Evolutionary conservation across 176 grass and related monocot genomes (phyloP).

Genomic region (Raddia guianensis): DNA sequence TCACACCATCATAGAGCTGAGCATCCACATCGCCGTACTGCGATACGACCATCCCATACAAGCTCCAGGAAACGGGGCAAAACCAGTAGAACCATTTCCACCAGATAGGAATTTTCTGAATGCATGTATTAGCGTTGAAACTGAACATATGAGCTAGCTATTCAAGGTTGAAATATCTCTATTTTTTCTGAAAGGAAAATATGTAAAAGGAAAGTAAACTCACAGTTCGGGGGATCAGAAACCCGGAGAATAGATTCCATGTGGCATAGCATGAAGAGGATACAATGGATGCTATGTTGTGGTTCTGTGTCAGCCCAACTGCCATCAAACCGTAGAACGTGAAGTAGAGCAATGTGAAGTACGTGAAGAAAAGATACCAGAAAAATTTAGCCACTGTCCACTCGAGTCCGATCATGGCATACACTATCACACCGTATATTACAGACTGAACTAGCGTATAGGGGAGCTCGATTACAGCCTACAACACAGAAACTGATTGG

Average conservation of each 20-base stretch:
- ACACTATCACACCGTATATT: neutral
- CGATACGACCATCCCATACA: slow-evolving; percentile 33
- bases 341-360: slow-evolving; percentile 26
- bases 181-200: too few relatives aligned
- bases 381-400: slow-evolving; percentile 18
- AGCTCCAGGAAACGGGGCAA: slow-evolving; percentile 26
- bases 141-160: neutral
- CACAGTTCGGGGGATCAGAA: slow-evolving; percentile 25
- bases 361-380: slow-evolving; percentile 31
- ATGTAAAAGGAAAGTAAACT: neutral
- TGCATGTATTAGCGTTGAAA: neutral
- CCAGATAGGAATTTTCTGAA: slow-evolving; percentile 38
- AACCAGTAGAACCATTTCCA: slow-evolving; percentile 39
- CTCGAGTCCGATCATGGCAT: slow-evolving; percentile 18
- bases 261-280: neutral
- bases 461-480: slow-evolving; percentile 24
- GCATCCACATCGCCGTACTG: slow-evolving; percentile 5
- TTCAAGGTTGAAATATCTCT: neutral
- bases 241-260: slow-evolving; percentile 40
- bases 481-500: neutral
- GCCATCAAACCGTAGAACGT: slow-evolving; percentile 20
- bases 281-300: slow-evolving; percentile 16
- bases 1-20: slow-evolving; percentile 2
- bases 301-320: neutral
- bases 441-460: slow-evolving; percentile 1